phyloP scores from a whole-genome alignment of 2,329 filamentous ascomycete genomes.

The Gyromitra esculenta region DNA sequence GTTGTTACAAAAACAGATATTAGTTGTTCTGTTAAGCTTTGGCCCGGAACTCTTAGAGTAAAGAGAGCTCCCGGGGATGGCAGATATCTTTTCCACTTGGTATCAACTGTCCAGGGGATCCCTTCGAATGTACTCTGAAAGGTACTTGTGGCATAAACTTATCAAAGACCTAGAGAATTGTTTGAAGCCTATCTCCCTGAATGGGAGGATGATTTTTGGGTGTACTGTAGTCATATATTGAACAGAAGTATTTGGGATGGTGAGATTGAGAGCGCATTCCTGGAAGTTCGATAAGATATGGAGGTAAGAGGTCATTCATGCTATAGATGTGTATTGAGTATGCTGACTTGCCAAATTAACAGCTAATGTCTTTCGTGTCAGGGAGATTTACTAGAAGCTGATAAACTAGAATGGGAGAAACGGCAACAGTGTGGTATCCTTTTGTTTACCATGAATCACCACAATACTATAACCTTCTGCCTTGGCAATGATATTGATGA shows the following conservation, averaged over 20 bases:
- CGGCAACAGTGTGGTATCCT: not conserved
- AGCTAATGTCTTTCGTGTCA: not conserved
- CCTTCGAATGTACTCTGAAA: not conserved
- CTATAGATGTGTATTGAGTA: not conserved
- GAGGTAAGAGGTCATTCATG: not conserved
- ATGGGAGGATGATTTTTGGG: no score
- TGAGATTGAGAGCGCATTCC: slow-evolving; percentile 1
- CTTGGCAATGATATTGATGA: not conserved
- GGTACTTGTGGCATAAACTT: not conserved
- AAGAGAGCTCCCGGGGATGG: not conserved
- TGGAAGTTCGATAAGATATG: not conserved
- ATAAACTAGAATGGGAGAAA: not conserved
- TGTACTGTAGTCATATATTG: slow-evolving; percentile 2
- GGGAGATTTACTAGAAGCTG: not conserved
- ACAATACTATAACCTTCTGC: not conserved
- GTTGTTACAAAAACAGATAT: no score
- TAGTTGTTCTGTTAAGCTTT: not conserved
- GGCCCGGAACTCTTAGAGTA: not conserved
- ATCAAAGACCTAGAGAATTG: not conserved
- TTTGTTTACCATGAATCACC: not conserved
- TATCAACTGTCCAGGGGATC: not conserved
- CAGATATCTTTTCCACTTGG: slow-evolving; percentile 11
- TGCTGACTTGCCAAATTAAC: not conserved
- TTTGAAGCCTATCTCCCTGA: not conserved
- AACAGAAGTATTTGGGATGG: not conserved